These are phyloP conservation scores for Stemphylium vesicarium DNA, from an alignment of 2,329 filamentous ascomycete genomes.

Conservation along the genomic window DNA sequence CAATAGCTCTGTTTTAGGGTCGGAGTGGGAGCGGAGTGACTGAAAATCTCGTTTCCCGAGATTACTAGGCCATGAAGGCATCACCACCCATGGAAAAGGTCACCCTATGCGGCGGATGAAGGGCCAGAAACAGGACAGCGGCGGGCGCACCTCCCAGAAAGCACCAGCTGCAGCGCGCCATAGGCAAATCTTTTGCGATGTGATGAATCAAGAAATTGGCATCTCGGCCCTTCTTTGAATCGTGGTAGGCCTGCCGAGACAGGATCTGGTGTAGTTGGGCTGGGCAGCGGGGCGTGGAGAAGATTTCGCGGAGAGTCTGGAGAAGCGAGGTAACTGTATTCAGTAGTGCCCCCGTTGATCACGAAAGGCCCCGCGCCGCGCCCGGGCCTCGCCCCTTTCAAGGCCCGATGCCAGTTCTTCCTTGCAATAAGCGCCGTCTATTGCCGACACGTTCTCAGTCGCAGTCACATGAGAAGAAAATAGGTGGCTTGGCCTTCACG, in stretches of 20 bases:
- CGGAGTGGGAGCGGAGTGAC: constrained; percentile 3
- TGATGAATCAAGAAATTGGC: constrained; percentile 13
- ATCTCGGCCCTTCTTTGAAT: constrained; percentile 11
- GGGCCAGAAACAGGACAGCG: constrained; percentile 19
- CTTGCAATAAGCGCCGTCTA: constrained; percentile 9
- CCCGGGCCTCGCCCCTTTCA: constrained; percentile 14
- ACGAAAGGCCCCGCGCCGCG: constrained; percentile 7
- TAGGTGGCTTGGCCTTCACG: constrained; percentile 16
- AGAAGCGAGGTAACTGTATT: constrained; percentile 12
- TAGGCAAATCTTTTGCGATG: background rate
- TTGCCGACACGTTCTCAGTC: constrained; percentile 5
- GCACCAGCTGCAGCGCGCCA: constrained; percentile 12
- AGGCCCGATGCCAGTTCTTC: constrained; percentile 20
- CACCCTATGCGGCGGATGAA: constrained; percentile 20
- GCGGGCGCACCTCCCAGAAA: constrained; percentile 23
- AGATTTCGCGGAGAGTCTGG: constrained; percentile 26
- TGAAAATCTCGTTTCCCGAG: background rate
- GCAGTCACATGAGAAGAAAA: constrained; percentile 16
- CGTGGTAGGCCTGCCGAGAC: constrained; percentile 1
- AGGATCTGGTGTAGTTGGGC: constrained; percentile 5
- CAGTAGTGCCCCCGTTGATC: constrained; percentile 17
- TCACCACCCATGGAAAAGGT: constrained; percentile 4
- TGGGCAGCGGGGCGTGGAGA: constrained; percentile 17
- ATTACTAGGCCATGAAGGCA: constrained; percentile 1
- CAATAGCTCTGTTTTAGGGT: constrained; percentile 12